Evolutionary conservation across 163 green algal species (phyloP).

Genomic region (Volvox carteri): DNA sequence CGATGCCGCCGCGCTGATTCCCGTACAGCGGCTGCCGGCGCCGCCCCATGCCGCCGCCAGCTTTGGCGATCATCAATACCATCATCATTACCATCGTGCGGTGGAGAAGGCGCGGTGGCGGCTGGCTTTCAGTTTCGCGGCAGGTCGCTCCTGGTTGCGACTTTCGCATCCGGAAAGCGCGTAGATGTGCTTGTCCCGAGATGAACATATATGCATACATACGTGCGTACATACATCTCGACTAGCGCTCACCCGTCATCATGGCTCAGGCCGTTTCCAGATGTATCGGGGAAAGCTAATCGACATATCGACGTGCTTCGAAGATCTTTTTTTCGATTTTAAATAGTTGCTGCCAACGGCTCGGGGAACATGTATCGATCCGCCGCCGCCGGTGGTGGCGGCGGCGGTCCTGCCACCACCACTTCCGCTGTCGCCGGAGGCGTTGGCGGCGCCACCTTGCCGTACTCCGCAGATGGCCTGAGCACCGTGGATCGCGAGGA

Average conservation of each 20-base stretch:
- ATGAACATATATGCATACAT: neutral
- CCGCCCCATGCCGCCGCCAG: neutral
- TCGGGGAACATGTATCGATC: too few species aligned
- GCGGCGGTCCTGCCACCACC: too few species aligned
- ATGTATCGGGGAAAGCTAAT: neutral
- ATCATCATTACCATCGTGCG: neutral
- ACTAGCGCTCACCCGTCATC: too few species aligned
- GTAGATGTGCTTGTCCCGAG: slow-evolving; percentile 41
- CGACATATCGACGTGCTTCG: neutral
- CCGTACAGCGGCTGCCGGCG: neutral
- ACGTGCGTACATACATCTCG: too few species aligned
- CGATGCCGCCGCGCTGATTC: slow-evolving; percentile 25
- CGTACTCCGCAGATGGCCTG: neutral
- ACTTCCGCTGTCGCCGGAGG: neutral
- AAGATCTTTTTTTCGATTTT: neutral
- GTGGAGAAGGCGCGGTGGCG: slow-evolving; percentile 24
- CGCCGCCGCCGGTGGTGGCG: too few species aligned
- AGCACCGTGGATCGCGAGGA: slow-evolving; percentile 15
- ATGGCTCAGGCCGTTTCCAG: neutral
- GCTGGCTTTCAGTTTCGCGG: neutral
- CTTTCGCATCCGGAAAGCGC: slow-evolving; percentile 27
- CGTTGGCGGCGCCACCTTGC: neutral
- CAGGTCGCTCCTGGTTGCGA: slow-evolving; percentile 25
- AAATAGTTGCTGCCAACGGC: neutral
- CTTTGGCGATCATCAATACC: neutral